phyloP scores from a whole-genome alignment of 2,329 filamentous ascomycete genomes.

The Microcyclospora pomicola region DNA sequence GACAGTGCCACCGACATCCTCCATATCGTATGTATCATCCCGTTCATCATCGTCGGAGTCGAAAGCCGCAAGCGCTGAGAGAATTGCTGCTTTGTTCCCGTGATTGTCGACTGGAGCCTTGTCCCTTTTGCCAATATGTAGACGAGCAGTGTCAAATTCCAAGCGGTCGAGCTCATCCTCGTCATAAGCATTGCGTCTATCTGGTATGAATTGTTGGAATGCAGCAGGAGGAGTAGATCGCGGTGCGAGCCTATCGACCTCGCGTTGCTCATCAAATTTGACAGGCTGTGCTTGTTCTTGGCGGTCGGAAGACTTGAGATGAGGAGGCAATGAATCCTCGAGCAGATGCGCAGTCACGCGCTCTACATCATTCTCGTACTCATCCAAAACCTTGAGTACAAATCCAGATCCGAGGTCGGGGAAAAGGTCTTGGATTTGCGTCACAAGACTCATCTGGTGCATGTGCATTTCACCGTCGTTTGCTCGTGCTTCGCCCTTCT shows the following conservation, averaged over 20 bases:
- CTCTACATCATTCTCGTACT: conserved; percentile 65
- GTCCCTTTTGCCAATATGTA: conserved; percentile 65
- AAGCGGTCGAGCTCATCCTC: conserved; percentile 67
- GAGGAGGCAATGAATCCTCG: conserved; percentile 57
- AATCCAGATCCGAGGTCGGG: conserved; percentile 76
- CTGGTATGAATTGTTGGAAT: conserved; percentile 28
- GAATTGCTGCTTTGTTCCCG: conserved; percentile 64
- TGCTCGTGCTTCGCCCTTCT: conserved; percentile 46
- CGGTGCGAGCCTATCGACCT: conserved; percentile 37
- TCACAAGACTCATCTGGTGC: conserved; percentile 71
- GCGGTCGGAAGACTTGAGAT: conserved; percentile 51
- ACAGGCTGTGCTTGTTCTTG: conserved; percentile 45
- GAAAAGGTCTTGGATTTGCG: conserved; percentile 87
- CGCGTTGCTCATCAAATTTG: conserved; percentile 8
- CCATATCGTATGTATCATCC: conserved; percentile 90
- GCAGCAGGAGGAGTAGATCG: conserved; percentile 39
- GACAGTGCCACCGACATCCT: conserved; percentile 79
- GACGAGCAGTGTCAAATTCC: conserved; percentile 47
- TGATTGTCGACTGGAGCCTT: conserved; percentile 57
- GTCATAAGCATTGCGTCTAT: conserved; percentile 63
- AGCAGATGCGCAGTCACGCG: conserved; percentile 69
- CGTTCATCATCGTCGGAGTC: conserved; percentile 92
- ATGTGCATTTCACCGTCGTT: conserved; percentile 47
- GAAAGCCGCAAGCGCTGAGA: conserved; percentile 76
- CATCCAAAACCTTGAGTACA: conserved; percentile 62